Evolutionary conservation across 805 yeast species (phyloP).

Genomic region (Suhomyces sp.): DNA sequence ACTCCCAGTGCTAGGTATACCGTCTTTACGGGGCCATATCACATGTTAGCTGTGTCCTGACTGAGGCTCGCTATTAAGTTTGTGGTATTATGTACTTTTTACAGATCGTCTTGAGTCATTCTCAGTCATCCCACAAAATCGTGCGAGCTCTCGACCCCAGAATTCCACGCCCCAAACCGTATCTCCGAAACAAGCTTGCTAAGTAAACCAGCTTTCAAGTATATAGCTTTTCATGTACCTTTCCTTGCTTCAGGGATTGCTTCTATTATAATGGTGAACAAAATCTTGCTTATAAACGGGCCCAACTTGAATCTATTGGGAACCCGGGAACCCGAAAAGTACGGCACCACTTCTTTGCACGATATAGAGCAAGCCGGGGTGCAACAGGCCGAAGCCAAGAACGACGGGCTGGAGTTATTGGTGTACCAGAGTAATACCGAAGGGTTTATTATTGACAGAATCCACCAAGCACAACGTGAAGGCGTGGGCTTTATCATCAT

Average conservation of each 20-base stretch:
- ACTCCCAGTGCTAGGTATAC: too few relatives aligned
- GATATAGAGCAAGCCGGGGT: conserved; percentile 44
- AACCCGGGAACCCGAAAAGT: conserved; percentile 48
- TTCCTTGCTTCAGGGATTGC: too few relatives aligned
- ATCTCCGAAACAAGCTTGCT: neutral
- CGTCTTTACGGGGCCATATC: too few relatives aligned
- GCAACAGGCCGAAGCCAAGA: conserved; percentile 25
- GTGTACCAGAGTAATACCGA: conserved; percentile 45
- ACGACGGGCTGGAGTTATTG: conserved; percentile 30
- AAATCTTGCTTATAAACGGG: conserved; percentile 47
- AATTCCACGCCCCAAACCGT: neutral
- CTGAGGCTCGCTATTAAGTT: too few relatives aligned
- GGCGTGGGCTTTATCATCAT: conserved; percentile 46
- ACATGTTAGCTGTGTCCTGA: too few relatives aligned
- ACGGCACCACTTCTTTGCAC: conserved; percentile 44
- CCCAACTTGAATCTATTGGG: conserved; percentile 52
- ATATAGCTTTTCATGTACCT: too few relatives aligned
- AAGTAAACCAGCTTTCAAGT: too few relatives aligned
- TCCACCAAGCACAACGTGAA: conserved; percentile 44
- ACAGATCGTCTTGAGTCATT: too few relatives aligned
- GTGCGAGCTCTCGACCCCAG: neutral
- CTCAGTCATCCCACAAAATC: neutral
- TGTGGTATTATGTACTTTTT: too few relatives aligned
- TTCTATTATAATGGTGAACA: conserved; percentile 36
- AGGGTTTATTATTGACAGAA: conserved; percentile 46